Evolutionary conservation across 78 protist species (phyloP), one percentile per base, ranked within the genome.

Genomic region (Trichosphaerium sp.): DNA sequence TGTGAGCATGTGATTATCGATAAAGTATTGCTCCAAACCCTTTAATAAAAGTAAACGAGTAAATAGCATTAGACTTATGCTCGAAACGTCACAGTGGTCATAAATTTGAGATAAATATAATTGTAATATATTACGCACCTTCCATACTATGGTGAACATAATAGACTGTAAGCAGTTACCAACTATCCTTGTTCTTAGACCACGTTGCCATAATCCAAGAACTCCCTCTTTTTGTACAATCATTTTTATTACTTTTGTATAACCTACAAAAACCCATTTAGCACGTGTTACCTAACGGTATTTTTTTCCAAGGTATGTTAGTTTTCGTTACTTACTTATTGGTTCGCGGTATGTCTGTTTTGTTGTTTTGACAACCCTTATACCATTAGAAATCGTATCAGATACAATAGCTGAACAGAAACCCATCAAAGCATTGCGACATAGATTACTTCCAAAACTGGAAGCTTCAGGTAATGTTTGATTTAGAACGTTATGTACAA

Each of bases 351-450:
- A 12, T 28, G 78, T 69, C 41, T 80, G 82, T 60, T 55, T 40
- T 8, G 71, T 69, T 3, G 90, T 85, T 65, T 88, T 88, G 61
- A 83, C 11, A 21, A 88, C 93, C 10, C 93, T 81, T 35, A 88
- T 52, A 1, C 83, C 68, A 77, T 88, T 88, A 39, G 85, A 75
- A 59, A 4, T 1, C 3, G 89, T 84, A 74, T 88, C 93, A 2
- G 89, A 84, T 14, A 88, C 88, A 21, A 55, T 85, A 0, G 80
- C 49, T n/a, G 88, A 6, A 38, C 70, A 58, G 63, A 88, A 83
- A 12, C 92, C 88, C 10, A 86, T 77, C 51, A 47, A 12, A 8
- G 91, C 91, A n/a, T 75, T 71, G 26, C 89, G 58, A 28, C 37
- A n/a, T 14, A 80, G 69, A 43, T 70, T 60, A n/a, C 25, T 35